Percentiles rank a stretch among this genome's conserved stretches.
phyloP scores from a whole-genome alignment of 495 filamentous ascomycete genomes.

The Jackrogersella multiformis region DNA sequence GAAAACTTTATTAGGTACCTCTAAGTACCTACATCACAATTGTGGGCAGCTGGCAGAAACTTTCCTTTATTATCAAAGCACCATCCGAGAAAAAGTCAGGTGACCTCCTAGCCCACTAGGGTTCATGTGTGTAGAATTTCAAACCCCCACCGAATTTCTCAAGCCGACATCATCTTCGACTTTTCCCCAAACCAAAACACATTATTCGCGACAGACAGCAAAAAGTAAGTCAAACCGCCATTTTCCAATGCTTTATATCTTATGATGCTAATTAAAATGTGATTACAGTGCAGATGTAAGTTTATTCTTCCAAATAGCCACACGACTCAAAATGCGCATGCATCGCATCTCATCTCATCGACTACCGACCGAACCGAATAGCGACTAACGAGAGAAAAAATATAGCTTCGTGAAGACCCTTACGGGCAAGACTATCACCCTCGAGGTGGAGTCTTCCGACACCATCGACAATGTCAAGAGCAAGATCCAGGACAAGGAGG shows the following conservation, averaged over 20 bases:
- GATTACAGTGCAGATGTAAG: slow-evolving; percentile 55
- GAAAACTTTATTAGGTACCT: too few species aligned
- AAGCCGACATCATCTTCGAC: slow-evolving; percentile 31
- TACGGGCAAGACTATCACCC: slow-evolving; percentile 99
- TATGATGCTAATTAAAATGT: slow-evolving; percentile 20
- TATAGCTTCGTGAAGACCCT: slow-evolving; percentile 97
- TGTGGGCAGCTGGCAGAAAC: background rate
- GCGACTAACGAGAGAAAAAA: slow-evolving; percentile 35
- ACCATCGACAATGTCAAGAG: slow-evolving; percentile 98
- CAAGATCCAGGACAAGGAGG: slow-evolving; percentile 99
- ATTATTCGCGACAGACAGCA: slow-evolving; percentile 38
- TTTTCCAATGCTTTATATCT: background rate
- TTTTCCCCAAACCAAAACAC: slow-evolving; percentile 28
- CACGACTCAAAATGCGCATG: slow-evolving; percentile 17
- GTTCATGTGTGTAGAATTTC: slow-evolving; percentile 38
- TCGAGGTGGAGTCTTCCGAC: slow-evolving; percentile 98
- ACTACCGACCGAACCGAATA: slow-evolving; percentile 13
- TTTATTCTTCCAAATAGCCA: background rate
- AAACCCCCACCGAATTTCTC: slow-evolving; percentile 43
- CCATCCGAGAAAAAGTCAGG: slow-evolving; percentile 22
- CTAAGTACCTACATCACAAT: background rate
- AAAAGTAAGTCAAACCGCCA: slow-evolving; percentile 47
- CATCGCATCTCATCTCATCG: background rate
- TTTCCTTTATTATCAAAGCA: too few species aligned
- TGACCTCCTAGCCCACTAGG: slow-evolving; percentile 40